Evolutionary conservation across 2,329 filamentous ascomycete genomes (phyloP), one percentile per base, ranked within the genome.

Genomic region (Penicillium sumatraense): DNA sequence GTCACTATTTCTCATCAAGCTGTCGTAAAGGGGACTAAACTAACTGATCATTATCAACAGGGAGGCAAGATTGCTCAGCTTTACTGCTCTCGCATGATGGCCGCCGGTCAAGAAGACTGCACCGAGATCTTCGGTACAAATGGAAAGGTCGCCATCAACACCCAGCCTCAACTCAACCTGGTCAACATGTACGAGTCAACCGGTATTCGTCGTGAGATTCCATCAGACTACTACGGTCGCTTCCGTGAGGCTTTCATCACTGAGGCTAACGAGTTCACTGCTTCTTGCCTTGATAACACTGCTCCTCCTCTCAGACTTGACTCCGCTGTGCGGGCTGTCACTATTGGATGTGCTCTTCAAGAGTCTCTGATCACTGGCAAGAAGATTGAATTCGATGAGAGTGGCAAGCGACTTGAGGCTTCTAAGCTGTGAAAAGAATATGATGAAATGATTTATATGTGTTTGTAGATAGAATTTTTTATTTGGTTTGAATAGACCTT

Each of bases 91-190:
- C 52, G 52, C n/a, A 88, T 87, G 82, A 88, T 87, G 81, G 82
- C 85, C 0, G 80, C 83, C 0, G 86, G 86, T 1, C 85, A 88
- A 68, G 81, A 86, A 59, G 86, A 88, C 65, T 81, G 79, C 59
- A 86, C 86, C 0, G 85, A 88, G 70, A 81, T 88, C 60, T 84
- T 87, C 49, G 86, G 85, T 23, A 88, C 85, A 6, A 77, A 80
- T 56, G 85, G 86, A 35, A 87, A 87, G 65, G 66, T 88, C 4
- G 73, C 77, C 1, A 75, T 88, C 59, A 88, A 88, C 64, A 79
- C 77, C 2, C 80, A 85, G 58, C 86, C 86, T 3, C 71, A 73
- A 27, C 72, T 72, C 1, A 81, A 82, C 51, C 72, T 86, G 10
- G 80, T 87, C 3, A 79, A 84, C 53, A 75, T 83, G 29, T 80